phyloP scores from a whole-genome alignment of 2,329 filamentous ascomycete species.

The Trichophaea hybrida region DNA sequence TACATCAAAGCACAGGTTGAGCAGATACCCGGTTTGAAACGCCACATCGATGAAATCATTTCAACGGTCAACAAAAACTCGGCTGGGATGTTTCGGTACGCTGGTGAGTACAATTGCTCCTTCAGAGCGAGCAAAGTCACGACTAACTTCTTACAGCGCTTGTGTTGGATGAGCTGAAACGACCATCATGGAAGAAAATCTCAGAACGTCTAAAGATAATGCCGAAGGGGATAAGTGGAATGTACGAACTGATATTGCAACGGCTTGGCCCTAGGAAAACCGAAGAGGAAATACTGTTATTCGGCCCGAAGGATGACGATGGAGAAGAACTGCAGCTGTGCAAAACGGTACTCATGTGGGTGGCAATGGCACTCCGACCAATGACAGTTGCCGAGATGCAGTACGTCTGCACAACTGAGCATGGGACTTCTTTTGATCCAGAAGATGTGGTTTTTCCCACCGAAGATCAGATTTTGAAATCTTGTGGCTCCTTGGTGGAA shows the following conservation, averaged over 20 bases:
- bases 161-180: not conserved
- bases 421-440: not conserved
- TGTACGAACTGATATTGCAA: not conserved
- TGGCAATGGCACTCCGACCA: not conserved
- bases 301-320: not conserved
- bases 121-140: not conserved
- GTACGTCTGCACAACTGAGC: not conserved
- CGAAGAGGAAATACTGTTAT: not conserved
- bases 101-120: not conserved
- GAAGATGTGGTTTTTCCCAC: not conserved
- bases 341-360: not conserved
- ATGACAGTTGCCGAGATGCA: not conserved
- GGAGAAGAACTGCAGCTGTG: not conserved
- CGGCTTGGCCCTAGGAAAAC: not conserved
- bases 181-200: not conserved
- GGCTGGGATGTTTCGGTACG: not conserved
- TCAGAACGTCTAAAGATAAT: not conserved
- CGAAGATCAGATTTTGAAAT: not conserved
- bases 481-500: not conserved
- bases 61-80: not conserved
- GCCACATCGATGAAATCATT: not conserved
- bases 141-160: not conserved
- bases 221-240: not conserved
- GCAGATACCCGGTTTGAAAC: not conserved
- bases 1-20: not conserved